phyloP scores from a whole-genome alignment of 1,139 yeast genomes.

The Magnusiomyces magnusii region DNA sequence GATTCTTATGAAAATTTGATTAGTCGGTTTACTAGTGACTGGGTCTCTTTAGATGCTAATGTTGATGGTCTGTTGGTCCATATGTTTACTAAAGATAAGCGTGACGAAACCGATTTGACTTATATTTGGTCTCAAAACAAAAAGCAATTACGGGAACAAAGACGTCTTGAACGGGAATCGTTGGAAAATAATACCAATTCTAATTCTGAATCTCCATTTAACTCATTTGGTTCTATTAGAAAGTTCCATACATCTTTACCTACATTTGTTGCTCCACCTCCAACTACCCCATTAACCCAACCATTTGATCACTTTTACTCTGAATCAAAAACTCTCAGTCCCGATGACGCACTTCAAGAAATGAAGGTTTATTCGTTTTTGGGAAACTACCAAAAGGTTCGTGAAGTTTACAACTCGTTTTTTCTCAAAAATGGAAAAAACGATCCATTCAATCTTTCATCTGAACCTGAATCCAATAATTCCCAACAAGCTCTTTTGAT shows the following conservation, averaged over 20 bases:
- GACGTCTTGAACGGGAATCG: constrained; percentile 5
- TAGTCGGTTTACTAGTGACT: constrained; percentile 43
- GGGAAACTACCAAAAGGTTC: constrained; percentile 13
- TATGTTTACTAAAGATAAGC: constrained; percentile 59
- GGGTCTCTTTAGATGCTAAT: constrained; percentile 74
- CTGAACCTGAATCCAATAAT: neutral
- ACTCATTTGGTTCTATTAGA: constrained; percentile 6
- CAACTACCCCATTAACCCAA: neutral
- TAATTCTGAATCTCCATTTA: constrained; percentile 1
- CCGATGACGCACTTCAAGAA: neutral
- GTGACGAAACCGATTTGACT: constrained; percentile 63
- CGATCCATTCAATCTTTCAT: neutral
- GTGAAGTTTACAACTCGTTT: neutral
- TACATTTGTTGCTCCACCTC: neutral
- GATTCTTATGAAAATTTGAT: constrained; percentile 23
- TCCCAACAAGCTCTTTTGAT: constrained; percentile 2
- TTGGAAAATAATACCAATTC: neutral
- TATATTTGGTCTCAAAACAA: constrained; percentile 46
- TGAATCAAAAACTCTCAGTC: neutral
- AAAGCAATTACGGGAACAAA: constrained; percentile 27
- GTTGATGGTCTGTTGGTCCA: constrained; percentile 61
- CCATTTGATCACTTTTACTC: neutral
- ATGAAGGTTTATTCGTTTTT: neutral
- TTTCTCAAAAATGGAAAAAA: neutral
- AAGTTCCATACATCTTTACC: constrained; percentile 5